Evolutionary conservation across 768 basidiomycete species (phyloP).

Genomic region (Strobilomyces dryophilus): DNA sequence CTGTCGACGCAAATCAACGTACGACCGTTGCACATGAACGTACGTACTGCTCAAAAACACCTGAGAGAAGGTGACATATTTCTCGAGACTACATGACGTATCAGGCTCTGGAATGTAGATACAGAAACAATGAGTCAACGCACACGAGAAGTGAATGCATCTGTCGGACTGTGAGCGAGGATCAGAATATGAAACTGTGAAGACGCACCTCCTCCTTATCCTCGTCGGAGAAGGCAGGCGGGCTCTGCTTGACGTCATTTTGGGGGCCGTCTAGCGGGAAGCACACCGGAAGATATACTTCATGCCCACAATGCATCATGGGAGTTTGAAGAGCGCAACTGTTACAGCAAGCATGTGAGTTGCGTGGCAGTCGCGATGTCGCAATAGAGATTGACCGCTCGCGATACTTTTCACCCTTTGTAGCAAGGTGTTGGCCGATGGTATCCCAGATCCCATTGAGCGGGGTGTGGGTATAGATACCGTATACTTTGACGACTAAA

Average conservation of each 20-base stretch:
- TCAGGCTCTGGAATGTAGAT: slow-evolving; percentile 28
- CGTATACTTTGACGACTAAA: slow-evolving; percentile 46
- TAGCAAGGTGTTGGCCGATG: slow-evolving; percentile 38
- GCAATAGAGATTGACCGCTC: slow-evolving; percentile 34
- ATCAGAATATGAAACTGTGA: background rate
- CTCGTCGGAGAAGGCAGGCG: slow-evolving; percentile 38
- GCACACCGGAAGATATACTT: slow-evolving; percentile 47
- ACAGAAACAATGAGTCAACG: slow-evolving; percentile 15
- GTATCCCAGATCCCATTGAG: slow-evolving; percentile 46
- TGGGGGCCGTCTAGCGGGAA: slow-evolving; percentile 41
- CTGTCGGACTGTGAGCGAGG: slow-evolving; percentile 25
- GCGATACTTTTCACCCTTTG: slow-evolving; percentile 50
- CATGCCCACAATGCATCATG: slow-evolving; percentile 31
- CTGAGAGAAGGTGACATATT: slow-evolving; percentile 32
- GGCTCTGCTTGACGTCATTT: slow-evolving; percentile 9
- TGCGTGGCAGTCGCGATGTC: background rate
- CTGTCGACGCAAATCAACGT: slow-evolving; percentile 2
- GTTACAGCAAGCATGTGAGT: background rate
- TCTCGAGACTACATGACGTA: slow-evolving; percentile 35
- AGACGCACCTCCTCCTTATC: slow-evolving; percentile 44
- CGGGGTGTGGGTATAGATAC: slow-evolving; percentile 47
- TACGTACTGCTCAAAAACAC: slow-evolving; percentile 21
- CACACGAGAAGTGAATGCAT: slow-evolving; percentile 60
- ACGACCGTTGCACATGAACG: background rate
- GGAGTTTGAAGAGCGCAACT: slow-evolving; percentile 47